phyloP scores from a whole-genome alignment of 1,284 basidiomycete genomes.

The Tremellales sp. region DNA sequence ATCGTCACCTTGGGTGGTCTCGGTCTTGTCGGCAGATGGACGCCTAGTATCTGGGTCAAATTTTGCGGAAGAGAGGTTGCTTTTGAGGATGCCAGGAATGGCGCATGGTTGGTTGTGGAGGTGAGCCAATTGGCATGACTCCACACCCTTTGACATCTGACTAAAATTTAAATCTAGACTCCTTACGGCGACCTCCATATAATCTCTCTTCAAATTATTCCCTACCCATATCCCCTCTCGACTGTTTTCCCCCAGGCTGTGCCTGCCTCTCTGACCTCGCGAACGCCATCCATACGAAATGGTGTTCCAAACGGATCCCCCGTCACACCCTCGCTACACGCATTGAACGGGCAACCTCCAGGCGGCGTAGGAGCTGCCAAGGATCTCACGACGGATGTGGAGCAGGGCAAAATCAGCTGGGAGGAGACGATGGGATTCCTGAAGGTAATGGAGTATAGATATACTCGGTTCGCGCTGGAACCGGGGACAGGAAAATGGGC shows the following conservation, averaged over 20 bases:
- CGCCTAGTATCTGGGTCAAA: conserved; percentile 81
- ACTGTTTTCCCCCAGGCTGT: conserved; percentile 63
- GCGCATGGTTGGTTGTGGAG: conserved; percentile 81
- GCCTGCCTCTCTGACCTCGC: conserved; percentile 14
- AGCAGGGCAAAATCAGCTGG: conserved; percentile 42
- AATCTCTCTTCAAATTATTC: conserved; percentile 62
- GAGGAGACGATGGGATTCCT: conserved; percentile 53
- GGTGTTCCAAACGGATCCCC: conserved; percentile 5
- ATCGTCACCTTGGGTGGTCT: conserved; percentile 70
- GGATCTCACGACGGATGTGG: conserved; percentile 41
- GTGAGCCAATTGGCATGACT: conserved; percentile 52
- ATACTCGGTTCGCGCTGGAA: conserved; percentile 86
- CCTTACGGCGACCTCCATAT: conserved; percentile 75
- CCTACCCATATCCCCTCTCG: conserved; percentile 71
- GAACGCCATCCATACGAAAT: conserved; percentile 18
- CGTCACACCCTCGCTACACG: conserved; percentile 13
- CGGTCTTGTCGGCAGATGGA: conserved; percentile 85
- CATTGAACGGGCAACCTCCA: conserved; percentile 25
- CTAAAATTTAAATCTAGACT: conserved; percentile 55
- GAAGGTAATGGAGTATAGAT: conserved; percentile 62
- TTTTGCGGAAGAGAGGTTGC: conserved; percentile 80
- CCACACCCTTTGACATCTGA: neutral
- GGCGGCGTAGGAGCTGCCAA: conserved; percentile 43
- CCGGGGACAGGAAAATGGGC: conserved; percentile 75
- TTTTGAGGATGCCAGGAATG: conserved; percentile 68